Evolutionary conservation across 306 rosid species (phyloP).

Genomic region (Quercus agrifolia): DNA sequence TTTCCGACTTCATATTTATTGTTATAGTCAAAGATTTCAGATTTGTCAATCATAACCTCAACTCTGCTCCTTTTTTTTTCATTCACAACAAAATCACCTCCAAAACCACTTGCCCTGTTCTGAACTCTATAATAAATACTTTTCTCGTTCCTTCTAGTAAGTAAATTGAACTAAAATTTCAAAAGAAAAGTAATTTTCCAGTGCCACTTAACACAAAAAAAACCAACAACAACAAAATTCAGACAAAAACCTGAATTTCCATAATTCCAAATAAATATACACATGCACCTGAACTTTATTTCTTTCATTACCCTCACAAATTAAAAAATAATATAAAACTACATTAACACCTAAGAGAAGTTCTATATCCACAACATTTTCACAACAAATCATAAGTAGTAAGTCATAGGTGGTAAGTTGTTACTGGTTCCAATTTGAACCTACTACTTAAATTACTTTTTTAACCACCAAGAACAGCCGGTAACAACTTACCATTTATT

Average conservation of each 20-base stretch:
- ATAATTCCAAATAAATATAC: neutral
- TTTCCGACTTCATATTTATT: neutral
- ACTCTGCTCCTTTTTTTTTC: neutral
- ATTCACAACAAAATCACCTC: neutral
- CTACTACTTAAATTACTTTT: too few relatives aligned
- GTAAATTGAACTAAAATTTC: neutral
- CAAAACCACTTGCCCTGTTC: neutral
- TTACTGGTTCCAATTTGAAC: too few relatives aligned
- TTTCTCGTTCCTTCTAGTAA: neutral
- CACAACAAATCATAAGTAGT: too few relatives aligned
- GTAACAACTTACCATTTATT: too few relatives aligned
- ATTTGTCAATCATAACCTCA: neutral
- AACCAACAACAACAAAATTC: neutral
- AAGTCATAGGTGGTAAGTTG: too few relatives aligned
- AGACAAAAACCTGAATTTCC: neutral
- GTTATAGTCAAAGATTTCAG: neutral
- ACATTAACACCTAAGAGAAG: neutral
- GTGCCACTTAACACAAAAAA: neutral
- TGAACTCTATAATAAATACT: neutral
- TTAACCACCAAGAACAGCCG: fast-evolving
- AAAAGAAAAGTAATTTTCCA: neutral
- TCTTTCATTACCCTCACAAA: neutral
- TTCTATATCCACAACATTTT: too few relatives aligned
- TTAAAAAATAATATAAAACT: neutral
- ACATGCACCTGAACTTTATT: neutral